Base-by-base conservation (phyloP, 495 filamentous ascomycete genomes). In the Barbatosphaeria neglecta region DNA sequence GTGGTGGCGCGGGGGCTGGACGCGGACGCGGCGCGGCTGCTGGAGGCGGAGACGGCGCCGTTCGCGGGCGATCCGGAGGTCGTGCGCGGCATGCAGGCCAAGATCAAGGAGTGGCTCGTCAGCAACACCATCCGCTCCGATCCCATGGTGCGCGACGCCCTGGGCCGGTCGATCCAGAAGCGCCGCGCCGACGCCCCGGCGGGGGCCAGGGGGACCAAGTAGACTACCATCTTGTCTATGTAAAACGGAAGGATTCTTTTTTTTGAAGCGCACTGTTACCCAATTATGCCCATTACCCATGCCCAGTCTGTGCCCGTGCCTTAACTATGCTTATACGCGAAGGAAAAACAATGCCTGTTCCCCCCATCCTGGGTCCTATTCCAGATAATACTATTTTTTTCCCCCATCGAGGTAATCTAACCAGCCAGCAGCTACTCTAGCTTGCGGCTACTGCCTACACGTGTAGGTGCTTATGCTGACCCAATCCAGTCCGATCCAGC, bases 1-100 rank as follows among this genome's bases (percentile, higher is more conserved):
- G 58, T 50, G 15, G 53, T 67, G 40, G 72, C 77, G 0, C 74
- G 69, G 44, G 52, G 69, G 18, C 60, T 80, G 10, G 86, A 92
- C 52, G 56, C 62, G 16, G 88, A 96, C 58, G 73, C 84, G 4
- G 64, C 67, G 6, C 70, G 85, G 43, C 58, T 94, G 49, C 61
- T 95, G 61, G 77, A 80, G 37, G 63, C 90, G 50, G 87, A 93
- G 49, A 78, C 86, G 63, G 78, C 78, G 49, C 92, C 92, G n/a
- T 95, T 90, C 59, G 76, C 70, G 20, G 81, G 80, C 13, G 86
- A 93, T 57, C 67, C 73, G 25, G 71, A 78, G 50, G 73, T 72
- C 6, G 65, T 84, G 47, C 62, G 61, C 22, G 71, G 70, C 28
- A 58, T 90, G 49, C 74, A 77, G 35, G 69, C 71, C 33, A 84